phyloP scores from a whole-genome alignment of 2,329 filamentous ascomycete genomes.

The Pestalotiopsis sp. region DNA sequence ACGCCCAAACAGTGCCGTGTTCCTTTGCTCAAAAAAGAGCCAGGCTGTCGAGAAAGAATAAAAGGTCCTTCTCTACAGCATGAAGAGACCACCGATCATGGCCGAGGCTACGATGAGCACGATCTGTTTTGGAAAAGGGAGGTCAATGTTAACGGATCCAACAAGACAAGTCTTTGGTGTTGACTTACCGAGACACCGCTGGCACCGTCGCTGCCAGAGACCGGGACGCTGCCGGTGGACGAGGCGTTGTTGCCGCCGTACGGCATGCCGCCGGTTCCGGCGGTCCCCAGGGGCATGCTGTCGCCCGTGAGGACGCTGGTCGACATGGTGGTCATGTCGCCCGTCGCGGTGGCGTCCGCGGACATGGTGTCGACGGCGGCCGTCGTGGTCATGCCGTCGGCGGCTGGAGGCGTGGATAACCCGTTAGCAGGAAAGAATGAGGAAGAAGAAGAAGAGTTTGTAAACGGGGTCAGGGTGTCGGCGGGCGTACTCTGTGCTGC shows the following conservation, averaged over 20 bases:
- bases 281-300: slow-evolving; percentile 12
- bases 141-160: neutral
- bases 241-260: slow-evolving; percentile 17
- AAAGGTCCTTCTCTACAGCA: neutral
- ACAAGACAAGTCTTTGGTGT: neutral
- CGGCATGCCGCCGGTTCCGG: neutral
- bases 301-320: slow-evolving; percentile 5
- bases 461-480: neutral
- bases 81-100: slow-evolving; percentile 19
- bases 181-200: slow-evolving; percentile 27
- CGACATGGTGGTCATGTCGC: slow-evolving; percentile 7
- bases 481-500: slow-evolving; percentile 5
- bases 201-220: slow-evolving; percentile 18
- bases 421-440: neutral
- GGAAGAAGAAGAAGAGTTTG: slow-evolving; percentile 4
- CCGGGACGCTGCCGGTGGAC: slow-evolving; percentile 17
- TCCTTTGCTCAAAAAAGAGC: neutral
- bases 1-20: neutral
- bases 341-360: neutral
- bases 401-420: neutral
- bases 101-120: slow-evolving; percentile 24
- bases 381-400: neutral
- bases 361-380: slow-evolving; percentile 7
- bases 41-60: neutral
- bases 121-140: neutral